phyloP scores from a whole-genome alignment of 2,329 filamentous ascomycete species.

The Aureobasidium sp. region DNA sequence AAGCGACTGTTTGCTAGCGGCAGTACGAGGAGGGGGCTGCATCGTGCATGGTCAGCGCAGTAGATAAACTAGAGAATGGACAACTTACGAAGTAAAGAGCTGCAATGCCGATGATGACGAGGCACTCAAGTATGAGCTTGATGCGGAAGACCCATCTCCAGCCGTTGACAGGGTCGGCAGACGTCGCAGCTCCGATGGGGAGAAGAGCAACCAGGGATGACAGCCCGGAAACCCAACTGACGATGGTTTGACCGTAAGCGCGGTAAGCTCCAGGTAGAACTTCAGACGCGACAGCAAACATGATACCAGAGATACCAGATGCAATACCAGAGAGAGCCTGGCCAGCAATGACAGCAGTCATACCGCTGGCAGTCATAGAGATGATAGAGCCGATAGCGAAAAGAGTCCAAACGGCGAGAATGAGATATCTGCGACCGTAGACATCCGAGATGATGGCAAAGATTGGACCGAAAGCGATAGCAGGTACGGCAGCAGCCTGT shows the following conservation, averaged over 20 bases:
- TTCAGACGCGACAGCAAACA: slow-evolving; percentile 7
- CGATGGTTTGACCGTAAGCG: slow-evolving; percentile 5
- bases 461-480: slow-evolving; percentile 6
- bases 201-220: not conserved
- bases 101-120: slow-evolving; percentile 6
- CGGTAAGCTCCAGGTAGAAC: slow-evolving; percentile 7
- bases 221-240: slow-evolving; percentile 5
- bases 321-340: slow-evolving; percentile 4
- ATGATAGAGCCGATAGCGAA: slow-evolving; percentile 2
- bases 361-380: slow-evolving; percentile 5
- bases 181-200: not conserved
- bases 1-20: slow-evolving; percentile 2
- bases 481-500: slow-evolving; percentile 4
- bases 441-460: slow-evolving; percentile 9
- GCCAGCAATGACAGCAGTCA: slow-evolving; percentile 8
- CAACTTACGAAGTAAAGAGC: slow-evolving; percentile 1
- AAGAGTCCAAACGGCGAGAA: not conserved
- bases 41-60: not conserved
- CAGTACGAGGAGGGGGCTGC: slow-evolving; percentile 3
- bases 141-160: slow-evolving; percentile 13
- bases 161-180: slow-evolving; percentile 3
- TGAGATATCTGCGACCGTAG: not conserved
- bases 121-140: slow-evolving; percentile 4
- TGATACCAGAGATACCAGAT: slow-evolving; percentile 11
- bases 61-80: not conserved